A percentile compares a stretch with the other conserved stretches of the same genome.
phyloP scores from a whole-genome alignment of 192 early-diverging fungal genomes.

The Gonapodya sp. region DNA sequence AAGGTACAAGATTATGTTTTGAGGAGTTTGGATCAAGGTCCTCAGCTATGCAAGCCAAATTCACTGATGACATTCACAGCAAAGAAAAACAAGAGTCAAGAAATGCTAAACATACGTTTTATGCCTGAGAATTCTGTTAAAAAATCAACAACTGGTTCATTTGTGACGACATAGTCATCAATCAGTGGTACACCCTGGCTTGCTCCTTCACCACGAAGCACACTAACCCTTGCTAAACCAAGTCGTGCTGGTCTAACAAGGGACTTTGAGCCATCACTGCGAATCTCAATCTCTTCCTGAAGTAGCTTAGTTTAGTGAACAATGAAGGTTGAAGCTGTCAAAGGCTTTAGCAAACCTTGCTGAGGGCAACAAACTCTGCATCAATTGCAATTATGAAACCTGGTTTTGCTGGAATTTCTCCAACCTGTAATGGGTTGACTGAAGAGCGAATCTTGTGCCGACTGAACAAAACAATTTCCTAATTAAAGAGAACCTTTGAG shows the following conservation, averaged over 20 bases:
- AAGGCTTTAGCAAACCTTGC: slow-evolving; percentile 24
- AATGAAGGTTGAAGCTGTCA: no score
- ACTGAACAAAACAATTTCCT: neutral
- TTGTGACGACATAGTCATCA: slow-evolving; percentile 87
- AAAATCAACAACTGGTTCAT: slow-evolving; percentile 81
- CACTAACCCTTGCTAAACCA: slow-evolving; percentile 79
- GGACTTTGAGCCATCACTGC: slow-evolving; percentile 83
- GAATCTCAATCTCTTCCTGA: slow-evolving; percentile 79
- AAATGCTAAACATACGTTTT: slow-evolving; percentile 51
- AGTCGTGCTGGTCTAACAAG: slow-evolving; percentile 71
- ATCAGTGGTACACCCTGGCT: slow-evolving; percentile 78
- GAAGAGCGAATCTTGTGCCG: neutral
- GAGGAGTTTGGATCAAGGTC: slow-evolving; percentile 70
- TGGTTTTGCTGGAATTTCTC: neutral
- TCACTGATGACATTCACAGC: neutral
- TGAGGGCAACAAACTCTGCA: slow-evolving; percentile 88
- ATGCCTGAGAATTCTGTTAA: slow-evolving; percentile 93
- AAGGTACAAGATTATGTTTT: slow-evolving; percentile 68
- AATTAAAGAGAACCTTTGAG: neutral
- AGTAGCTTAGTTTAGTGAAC: slow-evolving; percentile 19
- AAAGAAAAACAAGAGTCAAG: no score
- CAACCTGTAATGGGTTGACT: neutral
- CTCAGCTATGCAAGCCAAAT: slow-evolving; percentile 35
- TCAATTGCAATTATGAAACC: slow-evolving; percentile 76
- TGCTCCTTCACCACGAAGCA: slow-evolving; percentile 67